A percentile compares a stretch with the other conserved stretches of the same genome.
Evolutionary conservation across 305 asterid genomes (phyloP).

Genomic region (Stenogyne calaminthoides): DNA sequence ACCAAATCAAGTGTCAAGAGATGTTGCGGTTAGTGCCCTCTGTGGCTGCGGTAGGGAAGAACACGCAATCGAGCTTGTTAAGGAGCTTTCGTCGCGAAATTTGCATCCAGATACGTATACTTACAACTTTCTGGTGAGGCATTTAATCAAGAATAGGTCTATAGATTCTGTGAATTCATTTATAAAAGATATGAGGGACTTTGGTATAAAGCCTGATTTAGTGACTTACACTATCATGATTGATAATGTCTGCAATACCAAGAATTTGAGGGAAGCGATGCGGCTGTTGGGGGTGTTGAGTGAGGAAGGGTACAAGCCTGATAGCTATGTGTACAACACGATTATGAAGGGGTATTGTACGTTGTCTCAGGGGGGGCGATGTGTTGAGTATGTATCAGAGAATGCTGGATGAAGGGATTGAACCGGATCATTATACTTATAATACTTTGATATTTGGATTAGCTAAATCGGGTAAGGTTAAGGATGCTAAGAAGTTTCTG

Average conservation of each 20-base stretch:
- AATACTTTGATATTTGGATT: conserved; percentile 84
- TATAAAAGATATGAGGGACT: conserved; percentile 67
- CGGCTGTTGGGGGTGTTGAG: conserved; percentile 62
- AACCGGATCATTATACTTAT: conserved; percentile 78
- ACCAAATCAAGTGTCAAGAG: conserved; percentile 65
- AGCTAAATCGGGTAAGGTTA: conserved; percentile 75
- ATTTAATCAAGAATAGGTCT: conserved; percentile 66
- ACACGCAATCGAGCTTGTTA: conserved; percentile 69
- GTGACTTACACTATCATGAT: conserved; percentile 91
- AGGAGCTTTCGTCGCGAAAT: conserved; percentile 58
- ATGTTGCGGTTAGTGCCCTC: conserved; percentile 75
- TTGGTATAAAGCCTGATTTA: conserved; percentile 71
- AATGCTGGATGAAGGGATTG: conserved; percentile 79
- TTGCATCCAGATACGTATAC: conserved; percentile 65
- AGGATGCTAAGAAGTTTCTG: conserved; percentile 74
- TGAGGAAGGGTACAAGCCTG: conserved; percentile 85
- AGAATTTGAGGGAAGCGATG: conserved; percentile 85
- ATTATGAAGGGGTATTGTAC: conserved; percentile 87
- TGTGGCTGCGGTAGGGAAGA: conserved; percentile 70
- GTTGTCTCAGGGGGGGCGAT: conserved; percentile 65
- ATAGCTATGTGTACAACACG: conserved; percentile 84
- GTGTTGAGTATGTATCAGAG: conserved; percentile 72
- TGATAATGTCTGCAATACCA: conserved; percentile 86
- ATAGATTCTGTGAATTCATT: conserved; percentile 55
- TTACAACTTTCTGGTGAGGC: conserved; percentile 77